Conservation (phyloP, 129 eudicot genomes). For the Pseudognaphalium luteoalbum region DNA sequence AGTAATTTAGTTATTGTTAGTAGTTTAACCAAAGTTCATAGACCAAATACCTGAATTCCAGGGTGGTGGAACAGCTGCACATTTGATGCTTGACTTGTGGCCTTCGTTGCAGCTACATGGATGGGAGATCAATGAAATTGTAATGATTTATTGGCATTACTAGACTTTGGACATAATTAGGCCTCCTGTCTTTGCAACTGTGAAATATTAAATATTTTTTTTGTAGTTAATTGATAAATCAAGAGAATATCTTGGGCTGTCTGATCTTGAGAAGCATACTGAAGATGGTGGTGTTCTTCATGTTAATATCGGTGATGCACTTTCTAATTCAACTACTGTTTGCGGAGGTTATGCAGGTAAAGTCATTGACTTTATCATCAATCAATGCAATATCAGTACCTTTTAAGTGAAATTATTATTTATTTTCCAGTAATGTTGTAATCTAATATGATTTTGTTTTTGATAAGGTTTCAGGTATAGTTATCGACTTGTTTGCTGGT, state of each 20-base stretch:
- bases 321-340: conserved; percentile 50
- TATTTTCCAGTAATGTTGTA: neutral
- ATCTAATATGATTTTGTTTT: neutral
- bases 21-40: conserved; percentile 11
- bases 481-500: conserved; percentile 79
- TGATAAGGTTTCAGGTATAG: conserved; percentile 46
- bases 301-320: conserved; percentile 77
- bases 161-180: neutral
- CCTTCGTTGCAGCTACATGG: conserved; percentile 82
- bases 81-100: conserved; percentile 78
- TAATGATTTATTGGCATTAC: conserved; percentile 21
- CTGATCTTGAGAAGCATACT: conserved; percentile 68
- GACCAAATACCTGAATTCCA: conserved; percentile 31
- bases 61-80: conserved; percentile 95
- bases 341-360: conserved; percentile 90
- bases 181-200: neutral
- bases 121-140: conserved; percentile 92
- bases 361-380: neutral
- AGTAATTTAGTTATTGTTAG: neutral
- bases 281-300: conserved; percentile 67
- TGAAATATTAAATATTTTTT: conserved; percentile 9
- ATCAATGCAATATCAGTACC: neutral
- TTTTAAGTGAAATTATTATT: neutral
- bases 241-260: conserved; percentile 72
- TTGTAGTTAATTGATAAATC: conserved; percentile 68